Conservation (phyloP, 768 basidiomycete genomes). For the Pleurotus eryngii region DNA sequence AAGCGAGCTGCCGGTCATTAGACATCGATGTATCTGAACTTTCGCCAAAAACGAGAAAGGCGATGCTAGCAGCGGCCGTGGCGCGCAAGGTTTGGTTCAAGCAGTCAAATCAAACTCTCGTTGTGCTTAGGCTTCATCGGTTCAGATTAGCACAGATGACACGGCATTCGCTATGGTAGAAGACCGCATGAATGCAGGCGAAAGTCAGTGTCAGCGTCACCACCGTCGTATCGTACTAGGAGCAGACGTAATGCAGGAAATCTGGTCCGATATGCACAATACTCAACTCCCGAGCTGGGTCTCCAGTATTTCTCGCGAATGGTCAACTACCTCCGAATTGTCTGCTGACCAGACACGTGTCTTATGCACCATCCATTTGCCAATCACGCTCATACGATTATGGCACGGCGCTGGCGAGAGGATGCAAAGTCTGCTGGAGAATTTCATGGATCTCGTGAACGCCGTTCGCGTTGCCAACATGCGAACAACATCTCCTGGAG, state of each 20-base stretch:
- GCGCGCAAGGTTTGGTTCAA: neutral
- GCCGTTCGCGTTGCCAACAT: constrained; percentile 20
- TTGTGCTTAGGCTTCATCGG: neutral
- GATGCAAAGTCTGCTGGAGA: constrained; percentile 16
- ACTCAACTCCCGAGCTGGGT: constrained; percentile 29
- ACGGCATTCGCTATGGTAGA: neutral
- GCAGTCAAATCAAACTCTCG: neutral
- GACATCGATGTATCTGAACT: neutral
- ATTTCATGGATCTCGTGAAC: constrained; percentile 26
- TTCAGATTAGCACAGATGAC: neutral
- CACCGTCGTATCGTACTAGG: constrained; percentile 19
- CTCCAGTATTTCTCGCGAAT: constrained; percentile 22
- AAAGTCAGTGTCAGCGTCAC: neutral
- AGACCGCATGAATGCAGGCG: neutral
- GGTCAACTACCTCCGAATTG: constrained; percentile 21
- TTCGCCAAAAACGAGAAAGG: neutral
- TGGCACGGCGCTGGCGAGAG: constrained; percentile 15
- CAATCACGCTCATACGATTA: constrained; percentile 23
- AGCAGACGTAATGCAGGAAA: constrained; percentile 20
- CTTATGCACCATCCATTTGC: constrained; percentile 23
- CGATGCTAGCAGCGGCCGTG: neutral
- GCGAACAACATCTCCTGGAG: constrained; percentile 13
- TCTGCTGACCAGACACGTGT: constrained; percentile 26
- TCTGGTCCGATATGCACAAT: constrained; percentile 26
- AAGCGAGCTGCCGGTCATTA: too few species aligned